Evolutionary conservation across 2,329 filamentous ascomycete species (phyloP).

Genomic region (Penicillium sp.): DNA sequence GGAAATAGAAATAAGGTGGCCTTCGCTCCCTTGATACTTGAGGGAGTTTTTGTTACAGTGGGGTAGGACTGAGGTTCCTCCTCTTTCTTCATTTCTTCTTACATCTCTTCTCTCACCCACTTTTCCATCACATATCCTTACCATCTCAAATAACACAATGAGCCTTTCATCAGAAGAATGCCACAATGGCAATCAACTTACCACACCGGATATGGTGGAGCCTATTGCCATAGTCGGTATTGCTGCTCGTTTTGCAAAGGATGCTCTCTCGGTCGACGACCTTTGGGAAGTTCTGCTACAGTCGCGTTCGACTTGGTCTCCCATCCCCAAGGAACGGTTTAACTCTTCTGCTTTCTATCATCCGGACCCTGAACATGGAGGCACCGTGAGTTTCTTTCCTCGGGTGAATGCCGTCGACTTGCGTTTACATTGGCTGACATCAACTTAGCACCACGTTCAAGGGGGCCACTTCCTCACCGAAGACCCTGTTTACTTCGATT

Average conservation of each 20-base stretch:
- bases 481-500: conserved; percentile 33
- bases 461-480: conserved; percentile 36
- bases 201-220: conserved; percentile 18
- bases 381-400: conserved; percentile 28
- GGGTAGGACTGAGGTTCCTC: not conserved
- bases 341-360: conserved; percentile 43
- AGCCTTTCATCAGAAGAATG: conserved; percentile 2
- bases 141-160: conserved; percentile 8
- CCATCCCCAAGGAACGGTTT: conserved; percentile 42
- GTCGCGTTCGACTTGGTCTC: conserved; percentile 34
- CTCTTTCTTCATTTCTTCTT: too few species aligned
- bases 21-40: not conserved
- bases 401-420: not conserved
- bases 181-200: not conserved
- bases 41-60: not conserved
- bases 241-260: conserved; percentile 35
- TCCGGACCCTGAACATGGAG: conserved; percentile 41
- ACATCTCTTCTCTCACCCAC: not conserved
- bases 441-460: conserved; percentile 23
- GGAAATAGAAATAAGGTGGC: not conserved
- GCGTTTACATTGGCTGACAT: not conserved
- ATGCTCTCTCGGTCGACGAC: conserved; percentile 35
- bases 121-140: not conserved
- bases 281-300: conserved; percentile 41
- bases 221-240: conserved; percentile 43